Percentiles rank a stretch among this genome's conserved stretches.
These are phyloP conservation scores for Peronospora destructor DNA, from an alignment of 352 stramenopile genomes.

Conservation along the genomic window DNA sequence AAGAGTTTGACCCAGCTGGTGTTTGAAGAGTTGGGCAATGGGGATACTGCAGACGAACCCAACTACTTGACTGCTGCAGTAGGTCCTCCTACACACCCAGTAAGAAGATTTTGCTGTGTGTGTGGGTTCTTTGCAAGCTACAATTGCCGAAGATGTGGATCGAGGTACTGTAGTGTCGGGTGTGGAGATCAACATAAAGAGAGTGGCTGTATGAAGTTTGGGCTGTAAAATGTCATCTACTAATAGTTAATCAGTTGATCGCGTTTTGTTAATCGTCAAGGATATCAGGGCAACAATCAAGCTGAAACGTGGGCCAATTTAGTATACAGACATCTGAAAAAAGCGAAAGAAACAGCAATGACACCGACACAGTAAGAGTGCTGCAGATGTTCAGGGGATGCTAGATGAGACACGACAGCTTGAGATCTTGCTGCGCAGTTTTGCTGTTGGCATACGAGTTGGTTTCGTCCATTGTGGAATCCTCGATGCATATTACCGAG, in stretches of 20 bases:
- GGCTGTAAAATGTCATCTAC: slow-evolving; percentile 26
- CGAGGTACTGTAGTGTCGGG: slow-evolving; percentile 65
- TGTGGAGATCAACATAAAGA: slow-evolving; percentile 87
- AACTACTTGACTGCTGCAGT: slow-evolving; percentile 75
- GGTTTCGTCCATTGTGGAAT: no score
- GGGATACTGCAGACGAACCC: slow-evolving; percentile 18
- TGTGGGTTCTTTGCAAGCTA: slow-evolving; percentile 82
- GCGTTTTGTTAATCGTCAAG: no score
- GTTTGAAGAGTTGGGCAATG: slow-evolving; percentile 66
- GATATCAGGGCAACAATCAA: no score
- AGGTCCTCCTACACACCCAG: slow-evolving; percentile 45
- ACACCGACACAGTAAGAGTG: no score
- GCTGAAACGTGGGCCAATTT: no score
- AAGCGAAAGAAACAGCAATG: no score
- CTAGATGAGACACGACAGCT: no score
- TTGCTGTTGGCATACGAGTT: no score
- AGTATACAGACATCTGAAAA: no score
- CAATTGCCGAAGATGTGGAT: slow-evolving; percentile 52
- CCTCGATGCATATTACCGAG: no score
- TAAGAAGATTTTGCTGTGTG: slow-evolving; percentile 79
- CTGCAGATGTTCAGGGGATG: no score
- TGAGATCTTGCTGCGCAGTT: no score
- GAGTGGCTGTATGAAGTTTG: slow-evolving; percentile 87
- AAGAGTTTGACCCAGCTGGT: slow-evolving; percentile 85
- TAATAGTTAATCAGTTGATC: not conserved